phyloP scores from a whole-genome alignment of 257 asterid genomes.

The Catharanthus roseus region DNA sequence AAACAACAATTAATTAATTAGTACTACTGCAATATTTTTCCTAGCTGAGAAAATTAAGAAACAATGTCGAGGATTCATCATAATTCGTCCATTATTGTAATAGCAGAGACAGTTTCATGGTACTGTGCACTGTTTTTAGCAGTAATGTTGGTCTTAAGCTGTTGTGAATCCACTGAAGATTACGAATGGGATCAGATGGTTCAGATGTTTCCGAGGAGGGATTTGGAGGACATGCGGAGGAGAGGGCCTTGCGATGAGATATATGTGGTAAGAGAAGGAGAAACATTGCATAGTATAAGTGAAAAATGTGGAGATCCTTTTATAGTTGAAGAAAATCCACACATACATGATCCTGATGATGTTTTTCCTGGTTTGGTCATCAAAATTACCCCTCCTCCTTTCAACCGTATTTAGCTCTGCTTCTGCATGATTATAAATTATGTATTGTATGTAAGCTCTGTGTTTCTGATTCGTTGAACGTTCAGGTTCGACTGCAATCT shows the following conservation, averaged over 20 bases:
- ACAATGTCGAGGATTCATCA: conserved; percentile 35
- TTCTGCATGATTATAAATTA: background rate
- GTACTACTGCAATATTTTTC: no score
- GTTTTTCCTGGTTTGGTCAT: conserved; percentile 79
- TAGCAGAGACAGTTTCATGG: conserved; percentile 54
- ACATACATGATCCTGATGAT: conserved; percentile 83
- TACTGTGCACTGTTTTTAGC: conserved; percentile 49
- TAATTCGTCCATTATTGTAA: conserved; percentile 24
- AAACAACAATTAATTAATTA: background rate
- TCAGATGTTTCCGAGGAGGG: no score
- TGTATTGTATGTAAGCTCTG: background rate
- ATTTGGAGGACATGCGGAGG: background rate
- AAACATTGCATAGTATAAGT: conserved; percentile 67
- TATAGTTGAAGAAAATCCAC: conserved; percentile 86
- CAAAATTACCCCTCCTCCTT: conserved; percentile 67
- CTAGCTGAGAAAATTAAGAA: no score
- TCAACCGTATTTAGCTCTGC: conserved; percentile 23
- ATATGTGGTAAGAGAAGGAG: conserved; percentile 74
- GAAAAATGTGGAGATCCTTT: conserved; percentile 79
- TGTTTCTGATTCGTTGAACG: background rate
- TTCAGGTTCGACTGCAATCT: background rate
- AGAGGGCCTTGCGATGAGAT: conserved; percentile 57
- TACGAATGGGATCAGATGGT: no score
- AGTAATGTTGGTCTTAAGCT: conserved; percentile 47
- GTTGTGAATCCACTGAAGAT: conserved; percentile 48